Base-by-base conservation (phyloP, 2,329 filamentous ascomycete species). In the Fusarium lateritium region DNA sequence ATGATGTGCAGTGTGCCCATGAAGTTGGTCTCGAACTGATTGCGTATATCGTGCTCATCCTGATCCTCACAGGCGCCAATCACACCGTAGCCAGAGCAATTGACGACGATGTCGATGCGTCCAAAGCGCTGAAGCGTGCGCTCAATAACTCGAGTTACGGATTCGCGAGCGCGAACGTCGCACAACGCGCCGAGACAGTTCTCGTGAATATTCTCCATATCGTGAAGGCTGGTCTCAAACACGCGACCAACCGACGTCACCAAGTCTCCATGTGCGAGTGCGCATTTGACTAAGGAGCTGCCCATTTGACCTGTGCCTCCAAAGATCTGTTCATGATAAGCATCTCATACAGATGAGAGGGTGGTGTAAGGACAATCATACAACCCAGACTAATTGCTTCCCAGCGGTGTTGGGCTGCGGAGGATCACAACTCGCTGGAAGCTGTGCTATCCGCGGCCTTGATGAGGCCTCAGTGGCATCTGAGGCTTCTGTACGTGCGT, bases 261-360 rank as follows among this genome's bases (percentile, higher is more conserved):
- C 51, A 91, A 86, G 77, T 99, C 96, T 72, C 92, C 91, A 73
- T 94, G 92, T 17, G 88, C 85, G 22, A 98, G 85, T 17, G 92
- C 94, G 56, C 88, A 89, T 75, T 96, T 95, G 62, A 95, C 93
- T 21, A 98, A 88, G 9, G 93, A 97, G 53, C 94, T 91, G 62
- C 96, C 96, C 86, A 98, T 97, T 76, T 99, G 96, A 57, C 96
- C 96, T n/a, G 94, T 98, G 49, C 94, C 94, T 49, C 96, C 96
- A 80, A 98, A 99, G 56, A 98, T 85, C 93, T 94, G 40, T 44
- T 19, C 28, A 39, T 39, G 13, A 55, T 72, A 26, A 67, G 59
- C 19, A 24, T 42, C 15, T 36, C 17, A 28, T 47, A 45, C 19
- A 42, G 31, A 55, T 26, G 38, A 21, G 19, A 45, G 36, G 26